Evolutionary conservation across 139 green algal genomes (phyloP).

Genomic region (Chlorella sp.): DNA sequence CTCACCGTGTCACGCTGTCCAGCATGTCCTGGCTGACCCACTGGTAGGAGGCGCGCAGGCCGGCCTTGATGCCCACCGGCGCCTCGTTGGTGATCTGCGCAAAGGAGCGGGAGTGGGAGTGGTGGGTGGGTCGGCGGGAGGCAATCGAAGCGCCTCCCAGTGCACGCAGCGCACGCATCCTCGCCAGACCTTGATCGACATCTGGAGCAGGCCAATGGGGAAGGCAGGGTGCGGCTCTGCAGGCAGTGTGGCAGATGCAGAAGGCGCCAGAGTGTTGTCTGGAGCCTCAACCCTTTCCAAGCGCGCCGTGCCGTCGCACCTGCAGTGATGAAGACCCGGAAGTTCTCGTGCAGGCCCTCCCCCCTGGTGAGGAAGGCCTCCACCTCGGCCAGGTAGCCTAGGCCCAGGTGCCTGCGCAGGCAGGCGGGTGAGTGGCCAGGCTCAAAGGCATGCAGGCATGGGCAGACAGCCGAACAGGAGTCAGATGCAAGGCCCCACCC

Average conservation of each 20-base stretch:
- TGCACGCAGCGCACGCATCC: not conserved
- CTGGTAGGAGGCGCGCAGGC: constrained; percentile 81
- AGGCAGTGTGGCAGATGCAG: too few species aligned
- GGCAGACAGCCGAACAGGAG: too few species aligned
- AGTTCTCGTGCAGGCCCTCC: constrained; percentile 71
- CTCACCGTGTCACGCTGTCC: constrained; percentile 66
- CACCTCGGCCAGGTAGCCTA: constrained; percentile 91
- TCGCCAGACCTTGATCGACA: constrained; percentile 47
- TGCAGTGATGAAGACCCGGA: constrained; percentile 95
- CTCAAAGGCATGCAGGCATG: too few species aligned
- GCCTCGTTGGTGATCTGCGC: constrained; percentile 89
- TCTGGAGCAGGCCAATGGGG: constrained; percentile 93
- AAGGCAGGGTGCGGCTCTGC: constrained; percentile 90
- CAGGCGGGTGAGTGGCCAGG: too few species aligned
- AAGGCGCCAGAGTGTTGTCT: too few species aligned
- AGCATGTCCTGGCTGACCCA: constrained; percentile 90
- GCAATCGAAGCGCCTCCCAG: too few species aligned
- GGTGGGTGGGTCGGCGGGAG: too few species aligned
- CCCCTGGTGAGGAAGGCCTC: constrained; percentile 76
- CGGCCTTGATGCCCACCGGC: constrained; percentile 90
- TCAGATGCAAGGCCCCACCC: too few species aligned
- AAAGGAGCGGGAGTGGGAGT: not conserved
- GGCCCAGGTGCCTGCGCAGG: constrained; percentile 90
- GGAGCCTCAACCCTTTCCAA: too few species aligned
- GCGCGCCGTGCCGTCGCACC: too few species aligned